These are phyloP conservation scores for Penicillium angulare DNA, from an alignment of 495 filamentous ascomycete species.

Conservation along the genomic window DNA sequence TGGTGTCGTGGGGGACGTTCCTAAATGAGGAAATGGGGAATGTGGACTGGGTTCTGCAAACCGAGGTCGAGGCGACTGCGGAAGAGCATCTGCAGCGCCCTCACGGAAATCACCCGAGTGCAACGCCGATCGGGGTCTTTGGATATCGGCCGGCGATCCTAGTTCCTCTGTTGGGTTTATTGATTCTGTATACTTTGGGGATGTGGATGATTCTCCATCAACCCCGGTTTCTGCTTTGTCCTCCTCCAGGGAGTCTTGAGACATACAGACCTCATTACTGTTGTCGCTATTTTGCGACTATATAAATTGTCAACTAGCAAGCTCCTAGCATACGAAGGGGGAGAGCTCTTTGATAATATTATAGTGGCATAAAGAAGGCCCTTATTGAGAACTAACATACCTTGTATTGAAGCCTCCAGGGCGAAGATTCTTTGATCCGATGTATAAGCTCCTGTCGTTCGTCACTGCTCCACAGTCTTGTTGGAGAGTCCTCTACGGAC, in stretches of 20 bases:
- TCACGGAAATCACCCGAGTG: conserved; percentile 87
- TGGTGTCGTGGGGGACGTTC: conserved; percentile 48
- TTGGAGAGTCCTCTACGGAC: conserved; percentile 5
- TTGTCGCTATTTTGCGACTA: conserved; percentile 8
- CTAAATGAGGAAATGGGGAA: conserved; percentile 24
- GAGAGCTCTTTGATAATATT: neutral
- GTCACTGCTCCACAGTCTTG: conserved; percentile 26
- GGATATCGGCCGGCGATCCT: conserved; percentile 57
- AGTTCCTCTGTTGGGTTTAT: conserved; percentile 21
- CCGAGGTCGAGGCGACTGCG: conserved; percentile 21
- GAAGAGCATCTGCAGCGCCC: conserved; percentile 36
- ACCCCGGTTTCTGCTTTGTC: conserved; percentile 5
- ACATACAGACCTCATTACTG: conserved; percentile 3
- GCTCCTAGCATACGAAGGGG: neutral
- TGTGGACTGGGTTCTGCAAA: conserved; percentile 14
- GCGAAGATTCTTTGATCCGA: conserved; percentile 78
- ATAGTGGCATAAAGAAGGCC: neutral
- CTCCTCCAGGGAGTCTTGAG: conserved; percentile 7
- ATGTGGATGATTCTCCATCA: neutral
- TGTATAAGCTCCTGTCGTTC: conserved; percentile 80
- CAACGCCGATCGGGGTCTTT: conserved; percentile 81
- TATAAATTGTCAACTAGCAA: conserved; percentile 8
- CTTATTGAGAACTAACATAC: conserved; percentile 45
- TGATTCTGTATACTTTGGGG: neutral
- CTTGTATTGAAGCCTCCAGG: conserved; percentile 66